Conservation (phyloP, 176 grass and related monocot species). For the Oryza officinalis region DNA sequence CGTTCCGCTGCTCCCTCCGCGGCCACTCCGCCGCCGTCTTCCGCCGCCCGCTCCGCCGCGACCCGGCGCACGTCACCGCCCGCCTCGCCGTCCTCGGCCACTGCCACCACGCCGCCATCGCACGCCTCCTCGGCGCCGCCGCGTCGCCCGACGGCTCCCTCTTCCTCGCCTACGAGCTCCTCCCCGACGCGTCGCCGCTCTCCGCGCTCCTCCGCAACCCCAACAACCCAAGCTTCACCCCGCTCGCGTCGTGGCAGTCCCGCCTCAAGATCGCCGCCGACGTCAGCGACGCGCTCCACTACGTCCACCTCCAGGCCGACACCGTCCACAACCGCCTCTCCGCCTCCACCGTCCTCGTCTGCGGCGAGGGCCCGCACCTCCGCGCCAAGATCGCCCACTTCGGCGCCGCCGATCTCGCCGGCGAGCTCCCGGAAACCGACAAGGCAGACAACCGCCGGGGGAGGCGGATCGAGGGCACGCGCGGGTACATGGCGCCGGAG, state of each 20-base stretch:
- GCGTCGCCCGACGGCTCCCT: constrained; percentile 57
- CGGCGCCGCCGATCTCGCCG: constrained; percentile 70
- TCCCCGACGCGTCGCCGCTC: constrained; percentile 54
- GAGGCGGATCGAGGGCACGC: constrained; percentile 71
- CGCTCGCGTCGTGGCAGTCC: constrained; percentile 63
- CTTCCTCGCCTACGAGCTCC: constrained; percentile 77
- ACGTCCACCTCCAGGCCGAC: constrained; percentile 75
- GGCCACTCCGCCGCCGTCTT: constrained; percentile 69
- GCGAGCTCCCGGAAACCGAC: constrained; percentile 47
- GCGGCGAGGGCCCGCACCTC: constrained; percentile 42
- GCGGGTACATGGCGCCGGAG: constrained; percentile 87
- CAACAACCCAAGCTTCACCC: constrained; percentile 71
- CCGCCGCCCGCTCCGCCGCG: constrained; percentile 71
- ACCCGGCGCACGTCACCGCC: constrained; percentile 24
- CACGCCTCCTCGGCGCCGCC: constrained; percentile 78
- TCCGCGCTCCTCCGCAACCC: constrained; percentile 66
- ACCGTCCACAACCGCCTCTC: constrained; percentile 84
- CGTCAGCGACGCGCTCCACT: constrained; percentile 71
- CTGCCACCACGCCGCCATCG: constrained; percentile 84
- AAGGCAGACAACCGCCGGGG: neutral
- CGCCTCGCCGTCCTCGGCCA: constrained; percentile 59
- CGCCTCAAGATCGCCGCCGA: constrained; percentile 70
- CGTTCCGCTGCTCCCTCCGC: constrained; percentile 70
- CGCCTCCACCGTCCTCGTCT: constrained; percentile 70
- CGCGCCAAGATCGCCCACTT: constrained; percentile 84